Percentiles rank a stretch among this genome's conserved stretches.
These are phyloP conservation scores for Asterochloris erici DNA, from an alignment of 139 green algal species.

Conservation along the genomic window DNA sequence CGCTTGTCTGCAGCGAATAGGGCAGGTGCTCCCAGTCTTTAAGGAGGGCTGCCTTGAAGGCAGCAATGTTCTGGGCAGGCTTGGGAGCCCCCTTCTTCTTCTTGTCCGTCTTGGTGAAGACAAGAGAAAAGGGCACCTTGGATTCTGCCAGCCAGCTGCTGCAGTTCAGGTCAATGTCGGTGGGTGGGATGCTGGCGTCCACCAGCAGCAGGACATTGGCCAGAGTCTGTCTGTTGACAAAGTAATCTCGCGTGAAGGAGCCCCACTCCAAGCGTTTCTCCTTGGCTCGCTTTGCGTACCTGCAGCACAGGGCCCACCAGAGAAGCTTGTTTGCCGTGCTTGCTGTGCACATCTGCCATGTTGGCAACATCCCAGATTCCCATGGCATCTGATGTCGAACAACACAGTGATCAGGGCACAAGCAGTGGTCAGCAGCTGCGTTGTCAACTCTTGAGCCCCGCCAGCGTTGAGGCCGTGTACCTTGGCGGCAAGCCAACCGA, in stretches of 20 bases:
- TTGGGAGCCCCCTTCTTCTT: conserved; percentile 51
- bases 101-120: conserved; percentile 87
- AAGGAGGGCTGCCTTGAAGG: conserved; percentile 38
- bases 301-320: conserved; percentile 21
- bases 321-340: no score
- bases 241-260: conserved; percentile 87
- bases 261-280: conserved; percentile 68
- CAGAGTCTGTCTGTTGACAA: conserved; percentile 72
- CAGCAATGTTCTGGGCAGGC: conserved; percentile 45
- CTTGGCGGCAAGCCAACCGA: no score
- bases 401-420: no score
- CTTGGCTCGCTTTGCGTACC: conserved; percentile 61
- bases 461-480: no score
- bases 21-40: conserved; percentile 50
- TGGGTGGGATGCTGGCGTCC: conserved; percentile 80
- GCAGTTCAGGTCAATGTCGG: conserved; percentile 77
- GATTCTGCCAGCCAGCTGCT: conserved; percentile 70
- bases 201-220: conserved; percentile 91
- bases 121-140: conserved; percentile 76
- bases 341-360: no score
- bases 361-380: no score
- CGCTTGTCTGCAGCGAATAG: conserved; percentile 45
- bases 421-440: no score
- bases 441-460: no score
- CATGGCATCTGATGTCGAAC: no score